Conservation (phyloP, 768 basidiomycete species). For the Amyloporia xantha region DNA sequence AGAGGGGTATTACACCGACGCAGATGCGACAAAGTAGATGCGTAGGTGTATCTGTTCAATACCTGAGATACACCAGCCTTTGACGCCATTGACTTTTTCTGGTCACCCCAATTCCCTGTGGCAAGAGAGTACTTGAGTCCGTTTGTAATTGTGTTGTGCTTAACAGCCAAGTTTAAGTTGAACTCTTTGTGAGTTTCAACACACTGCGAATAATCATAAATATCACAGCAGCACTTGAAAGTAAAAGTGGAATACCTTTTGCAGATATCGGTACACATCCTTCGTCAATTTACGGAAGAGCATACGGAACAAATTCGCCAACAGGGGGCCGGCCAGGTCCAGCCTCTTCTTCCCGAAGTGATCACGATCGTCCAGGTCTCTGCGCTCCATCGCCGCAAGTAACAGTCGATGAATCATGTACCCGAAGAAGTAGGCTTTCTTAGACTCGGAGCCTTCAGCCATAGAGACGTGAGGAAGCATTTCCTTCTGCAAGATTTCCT, state of each 20-base stretch:
- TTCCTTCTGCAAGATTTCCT: slow-evolving; percentile 97
- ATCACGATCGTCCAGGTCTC: slow-evolving; percentile 97
- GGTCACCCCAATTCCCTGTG: slow-evolving; percentile 99
- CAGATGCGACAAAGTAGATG: slow-evolving; percentile 94
- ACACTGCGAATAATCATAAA: slow-evolving; percentile 48
- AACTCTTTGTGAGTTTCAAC: slow-evolving; percentile 96
- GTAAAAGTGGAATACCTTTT: slow-evolving; percentile 91
- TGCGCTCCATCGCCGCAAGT: slow-evolving; percentile 86
- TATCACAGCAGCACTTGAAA: too few species aligned
- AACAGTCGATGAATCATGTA: slow-evolving; percentile 98
- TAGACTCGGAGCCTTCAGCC: slow-evolving; percentile 91
- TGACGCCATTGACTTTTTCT: slow-evolving; percentile 96
- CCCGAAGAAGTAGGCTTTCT: slow-evolving; percentile 99
- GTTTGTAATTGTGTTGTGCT: slow-evolving; percentile 95
- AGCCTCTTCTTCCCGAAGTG: slow-evolving; percentile 98
- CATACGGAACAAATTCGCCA: slow-evolving; percentile 98
- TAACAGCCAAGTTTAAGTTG: slow-evolving; percentile 84
- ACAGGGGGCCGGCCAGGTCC: slow-evolving; percentile 90
- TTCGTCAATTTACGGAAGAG: slow-evolving; percentile 94
- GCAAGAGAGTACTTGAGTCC: slow-evolving; percentile 97
- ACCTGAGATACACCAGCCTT: slow-evolving; percentile 99
- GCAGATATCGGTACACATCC: slow-evolving; percentile 94
- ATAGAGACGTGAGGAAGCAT: slow-evolving; percentile 97
- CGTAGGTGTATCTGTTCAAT: slow-evolving; percentile 96
- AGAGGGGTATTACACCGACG: slow-evolving; percentile 98